Conservation (phyloP, 768 basidiomycete species). For the Lentinula lateritia region DNA sequence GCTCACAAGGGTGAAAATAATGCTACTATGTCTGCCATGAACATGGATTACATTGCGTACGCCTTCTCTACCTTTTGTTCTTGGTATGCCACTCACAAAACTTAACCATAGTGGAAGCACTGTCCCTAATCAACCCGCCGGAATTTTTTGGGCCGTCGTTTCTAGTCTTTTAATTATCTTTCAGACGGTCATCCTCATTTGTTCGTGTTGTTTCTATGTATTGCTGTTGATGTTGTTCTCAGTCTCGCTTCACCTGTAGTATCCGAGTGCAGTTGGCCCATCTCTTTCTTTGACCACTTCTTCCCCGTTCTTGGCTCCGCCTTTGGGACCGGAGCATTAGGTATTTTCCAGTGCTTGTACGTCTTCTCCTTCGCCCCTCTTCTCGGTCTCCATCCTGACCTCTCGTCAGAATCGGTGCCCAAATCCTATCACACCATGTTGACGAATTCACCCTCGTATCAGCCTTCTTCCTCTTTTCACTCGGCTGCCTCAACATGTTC, state of each 20-base stretch:
- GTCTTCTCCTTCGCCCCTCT: slow-evolving; percentile 20
- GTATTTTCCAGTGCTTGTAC: slow-evolving; percentile 81
- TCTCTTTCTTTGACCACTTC: slow-evolving; percentile 72
- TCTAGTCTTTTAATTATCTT: slow-evolving; percentile 85
- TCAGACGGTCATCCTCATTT: slow-evolving; percentile 72
- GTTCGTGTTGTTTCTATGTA: slow-evolving; percentile 4
- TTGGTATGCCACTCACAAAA: not conserved
- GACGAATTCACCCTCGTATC: slow-evolving; percentile 86
- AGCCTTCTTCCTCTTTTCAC: slow-evolving; percentile 86
- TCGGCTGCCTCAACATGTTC: slow-evolving; percentile 87
- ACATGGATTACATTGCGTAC: slow-evolving; percentile 78
- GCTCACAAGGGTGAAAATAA: slow-evolving; percentile 27
- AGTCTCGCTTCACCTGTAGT: slow-evolving; percentile 21
- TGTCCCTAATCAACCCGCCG: slow-evolving; percentile 88
- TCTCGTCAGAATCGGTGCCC: slow-evolving; percentile 52
- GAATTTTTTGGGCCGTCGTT: slow-evolving; percentile 87
- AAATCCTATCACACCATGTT: slow-evolving; percentile 73
- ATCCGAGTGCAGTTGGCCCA: slow-evolving; percentile 81
- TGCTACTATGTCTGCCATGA: slow-evolving; percentile 21
- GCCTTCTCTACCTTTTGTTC: slow-evolving; percentile 17
- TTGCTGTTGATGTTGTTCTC: not conserved
- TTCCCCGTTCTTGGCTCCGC: slow-evolving; percentile 82
- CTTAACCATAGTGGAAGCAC: slow-evolving; percentile 52
- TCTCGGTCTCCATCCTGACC: not conserved
- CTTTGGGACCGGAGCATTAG: slow-evolving; percentile 85